Evolutionary conservation across 1,284 basidiomycete species (phyloP), one percentile per base, ranked within the genome.

Genomic region (Leccinum cinnamomeum): DNA sequence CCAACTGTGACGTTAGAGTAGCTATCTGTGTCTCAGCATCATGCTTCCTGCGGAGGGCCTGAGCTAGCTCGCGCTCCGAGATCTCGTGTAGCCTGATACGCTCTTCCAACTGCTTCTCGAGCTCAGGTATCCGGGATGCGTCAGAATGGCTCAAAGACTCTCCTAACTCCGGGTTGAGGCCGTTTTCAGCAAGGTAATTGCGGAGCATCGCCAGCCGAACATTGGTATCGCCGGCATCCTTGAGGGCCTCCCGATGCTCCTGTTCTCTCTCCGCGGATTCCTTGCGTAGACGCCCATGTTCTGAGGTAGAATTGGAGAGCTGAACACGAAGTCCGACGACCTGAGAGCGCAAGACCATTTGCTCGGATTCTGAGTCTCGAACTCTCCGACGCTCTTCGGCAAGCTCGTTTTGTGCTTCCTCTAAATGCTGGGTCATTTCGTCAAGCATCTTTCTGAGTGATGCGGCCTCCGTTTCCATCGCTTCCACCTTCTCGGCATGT

Each of bases 101-200:
- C 69, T 94, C 91, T 0, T 87, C 85, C 20, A 95, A 81, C 72
- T 87, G 84, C 63, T 80, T 83, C 76, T 95, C 91, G 25, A 97
- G 80, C 63, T 95, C 92, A 14, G 80, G 77, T 56, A 92, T 71
- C 16, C 81, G 81, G 1, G 84, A 84, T 48, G 78, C 75, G 53
- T 79, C 78, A 51, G 77, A 79, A 41, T 79, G 79, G 48, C 77
- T 69, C 30, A 78, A 73, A 14, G 81, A 78, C 18, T 76, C 78
- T 8, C 87, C 87, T 44, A 92, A 90, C 64, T 91, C 89, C 28
- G 90, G 78, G 33, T 82, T 82, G 58, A 97, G 83, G 8, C 94
- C 95, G 70, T 94, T 91, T 71, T 99, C 97, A 50, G 89, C 86
- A 59, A 98, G 84, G 72, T 97, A 90, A 70, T 88, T 92, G 61